A percentile compares a stretch with the other conserved stretches of the same genome.
Conservation (phyloP, 169 alveolate genomes). For the Ichthyophthirius multifiliis region DNA sequence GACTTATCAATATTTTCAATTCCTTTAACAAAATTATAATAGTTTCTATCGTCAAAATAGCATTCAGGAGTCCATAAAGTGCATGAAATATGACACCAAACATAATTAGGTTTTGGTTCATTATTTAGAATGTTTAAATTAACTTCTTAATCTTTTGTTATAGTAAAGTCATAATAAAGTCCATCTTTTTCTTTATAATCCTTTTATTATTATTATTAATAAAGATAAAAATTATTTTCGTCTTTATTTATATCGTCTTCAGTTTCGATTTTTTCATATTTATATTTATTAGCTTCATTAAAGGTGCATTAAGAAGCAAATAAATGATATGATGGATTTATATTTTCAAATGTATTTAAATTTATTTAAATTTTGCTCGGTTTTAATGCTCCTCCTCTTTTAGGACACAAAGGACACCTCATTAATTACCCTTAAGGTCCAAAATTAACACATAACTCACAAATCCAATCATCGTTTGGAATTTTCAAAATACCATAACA, state of each 20-base stretch:
- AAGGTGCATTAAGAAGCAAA: too few relatives aligned
- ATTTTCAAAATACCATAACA: constrained; percentile 38
- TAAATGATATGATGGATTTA: not conserved
- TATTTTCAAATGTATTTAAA: not conserved
- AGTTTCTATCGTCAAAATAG: constrained; percentile 30
- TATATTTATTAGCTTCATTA: too few relatives aligned
- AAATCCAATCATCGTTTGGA: constrained; percentile 39
- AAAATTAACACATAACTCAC: constrained; percentile 42
- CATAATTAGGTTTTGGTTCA: constrained; percentile 31
- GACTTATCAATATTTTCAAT: constrained; percentile 29
- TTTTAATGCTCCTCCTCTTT: constrained; percentile 49
- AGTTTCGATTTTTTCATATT: constrained; percentile 37
- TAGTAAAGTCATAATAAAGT: constrained; percentile 34
- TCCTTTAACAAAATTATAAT: constrained; percentile 21
- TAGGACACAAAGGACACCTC: constrained; percentile 52
- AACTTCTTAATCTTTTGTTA: not conserved
- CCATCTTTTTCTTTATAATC: constrained; percentile 6
- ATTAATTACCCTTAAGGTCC: constrained; percentile 22
- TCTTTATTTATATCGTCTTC: constrained; percentile 15
- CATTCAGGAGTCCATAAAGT: constrained; percentile 44
- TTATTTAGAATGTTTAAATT: constrained; percentile 9
- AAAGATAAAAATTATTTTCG: not conserved
- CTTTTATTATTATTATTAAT: constrained; percentile 5
- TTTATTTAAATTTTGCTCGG: constrained; percentile 12
- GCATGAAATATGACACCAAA: constrained; percentile 40